A percentile compares a stretch with the other conserved stretches of the same genome.
Conservation (phyloP, 495 filamentous ascomycete species). For the Penicillium canescens region DNA sequence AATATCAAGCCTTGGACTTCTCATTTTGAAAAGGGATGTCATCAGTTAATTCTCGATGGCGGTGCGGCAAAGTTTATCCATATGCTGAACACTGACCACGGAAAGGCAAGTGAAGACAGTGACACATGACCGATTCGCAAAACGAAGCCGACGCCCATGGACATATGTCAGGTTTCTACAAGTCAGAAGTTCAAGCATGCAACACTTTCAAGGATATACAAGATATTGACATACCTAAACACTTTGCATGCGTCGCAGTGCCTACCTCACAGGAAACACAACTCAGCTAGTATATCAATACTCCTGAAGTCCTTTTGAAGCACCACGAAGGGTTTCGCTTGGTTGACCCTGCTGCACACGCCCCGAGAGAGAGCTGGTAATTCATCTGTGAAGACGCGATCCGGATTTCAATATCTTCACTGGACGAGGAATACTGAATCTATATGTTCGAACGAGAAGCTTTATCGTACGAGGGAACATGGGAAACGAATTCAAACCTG, state of each 20-base stretch:
- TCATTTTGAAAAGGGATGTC: conserved; percentile 19
- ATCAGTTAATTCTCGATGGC: conserved; percentile 18
- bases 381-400: conserved; percentile 27
- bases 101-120: not conserved
- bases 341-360: conserved; percentile 15
- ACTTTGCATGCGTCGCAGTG: conserved; percentile 10
- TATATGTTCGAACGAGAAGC: conserved; percentile 26
- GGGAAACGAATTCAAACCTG: conserved; percentile 12
- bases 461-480: conserved; percentile 24
- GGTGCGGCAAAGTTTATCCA: conserved; percentile 12
- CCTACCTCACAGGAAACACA: not conserved
- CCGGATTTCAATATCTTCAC: conserved; percentile 16
- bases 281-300: conserved; percentile 10
- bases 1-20: conserved; percentile 17
- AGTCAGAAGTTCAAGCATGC: conserved; percentile 19
- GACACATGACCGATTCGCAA: conserved; percentile 17
- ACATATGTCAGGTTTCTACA: conserved; percentile 10
- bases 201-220: conserved; percentile 17
- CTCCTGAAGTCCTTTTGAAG: conserved; percentile 22
- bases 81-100: conserved; percentile 7
- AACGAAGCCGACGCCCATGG: conserved; percentile 20
- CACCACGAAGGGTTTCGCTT: conserved; percentile 27
- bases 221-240: conserved; percentile 16
- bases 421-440: conserved; percentile 27
- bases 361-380: conserved; percentile 22